phyloP scores from a whole-genome alignment of 164 flowering plant species.

The Vitis riparia region DNA sequence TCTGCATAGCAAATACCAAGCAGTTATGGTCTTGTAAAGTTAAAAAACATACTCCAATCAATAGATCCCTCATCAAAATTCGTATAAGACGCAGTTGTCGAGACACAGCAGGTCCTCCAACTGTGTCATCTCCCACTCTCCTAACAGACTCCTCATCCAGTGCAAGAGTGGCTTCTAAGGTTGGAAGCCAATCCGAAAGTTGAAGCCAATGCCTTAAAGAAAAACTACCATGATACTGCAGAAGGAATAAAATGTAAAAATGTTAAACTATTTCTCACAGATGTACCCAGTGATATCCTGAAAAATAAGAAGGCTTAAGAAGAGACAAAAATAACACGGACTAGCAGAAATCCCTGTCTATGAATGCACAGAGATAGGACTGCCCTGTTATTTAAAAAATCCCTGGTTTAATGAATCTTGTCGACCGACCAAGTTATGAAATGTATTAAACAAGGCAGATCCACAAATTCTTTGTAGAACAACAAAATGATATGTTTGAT shows the following conservation, averaged over 20 bases:
- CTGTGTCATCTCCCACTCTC: constrained; percentile 84
- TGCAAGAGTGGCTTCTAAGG: constrained; percentile 90
- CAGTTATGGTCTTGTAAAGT: not conserved
- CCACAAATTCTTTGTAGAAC: too few species aligned
- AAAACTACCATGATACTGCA: constrained; percentile 93
- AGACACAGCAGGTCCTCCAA: constrained; percentile 91
- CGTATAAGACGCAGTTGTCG: constrained; percentile 78
- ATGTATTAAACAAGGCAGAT: too few species aligned
- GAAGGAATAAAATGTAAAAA: constrained; percentile 4
- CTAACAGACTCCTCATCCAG: constrained; percentile 89
- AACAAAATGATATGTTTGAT: too few species aligned
- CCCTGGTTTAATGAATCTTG: too few species aligned
- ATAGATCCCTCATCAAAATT: constrained; percentile 90
- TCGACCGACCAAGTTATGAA: too few species aligned
- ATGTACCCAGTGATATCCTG: too few species aligned
- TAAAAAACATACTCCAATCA: constrained; percentile 77
- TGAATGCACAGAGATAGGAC: too few species aligned
- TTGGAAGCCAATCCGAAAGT: constrained; percentile 95
- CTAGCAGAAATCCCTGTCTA: too few species aligned
- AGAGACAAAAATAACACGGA: too few species aligned
- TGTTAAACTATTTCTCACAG: not conserved
- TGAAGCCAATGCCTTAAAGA: constrained; percentile 98
- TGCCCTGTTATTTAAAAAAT: too few species aligned
- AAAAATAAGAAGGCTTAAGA: too few species aligned
- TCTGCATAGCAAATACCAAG: not conserved